A percentile compares a stretch with the other conserved stretches of the same genome.
These are phyloP conservation scores for Rhodosporidiobolus sp. DNA, from an alignment of 768 basidiomycete species.

Conservation along the genomic window DNA sequence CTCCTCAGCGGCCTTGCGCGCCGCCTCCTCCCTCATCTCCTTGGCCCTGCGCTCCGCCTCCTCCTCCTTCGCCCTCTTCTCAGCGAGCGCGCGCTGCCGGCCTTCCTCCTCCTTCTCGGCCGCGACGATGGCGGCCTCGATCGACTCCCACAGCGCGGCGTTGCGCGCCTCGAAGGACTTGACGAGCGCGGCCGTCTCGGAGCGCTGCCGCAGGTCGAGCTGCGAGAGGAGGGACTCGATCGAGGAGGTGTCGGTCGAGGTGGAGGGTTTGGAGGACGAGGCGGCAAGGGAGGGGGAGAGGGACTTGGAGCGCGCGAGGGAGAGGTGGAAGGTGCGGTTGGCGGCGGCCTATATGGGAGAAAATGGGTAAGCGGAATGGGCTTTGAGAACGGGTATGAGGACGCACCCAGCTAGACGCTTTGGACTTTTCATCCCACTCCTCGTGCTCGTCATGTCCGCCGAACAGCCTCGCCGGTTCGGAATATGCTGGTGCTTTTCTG, in stretches of 20 bases:
- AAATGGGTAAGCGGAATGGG: too few species aligned
- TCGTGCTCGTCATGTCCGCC: conserved; percentile 23
- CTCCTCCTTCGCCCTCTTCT: conserved; percentile 18
- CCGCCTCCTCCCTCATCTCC: conserved; percentile 25
- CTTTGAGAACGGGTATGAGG: too few species aligned
- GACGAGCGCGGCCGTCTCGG: conserved; percentile 16
- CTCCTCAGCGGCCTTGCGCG: conserved; percentile 3
- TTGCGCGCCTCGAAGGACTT: conserved; percentile 34
- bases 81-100: conserved; percentile 15
- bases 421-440: conserved; percentile 22
- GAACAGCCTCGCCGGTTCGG: background rate
- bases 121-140: conserved; percentile 26
- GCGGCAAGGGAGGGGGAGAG: conserved; percentile 3
- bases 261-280: background rate
- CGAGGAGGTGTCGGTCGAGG: conserved; percentile 1
- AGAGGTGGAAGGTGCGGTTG: conserved; percentile 35
- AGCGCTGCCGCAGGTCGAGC: conserved; percentile 21
- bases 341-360: conserved; percentile 29
- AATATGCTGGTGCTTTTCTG: conserved; percentile 9
- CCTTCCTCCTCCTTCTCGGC: conserved; percentile 30
- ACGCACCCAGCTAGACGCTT: conserved; percentile 27
- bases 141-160: conserved; percentile 34
- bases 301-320: conserved; percentile 24
- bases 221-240: conserved; percentile 30
- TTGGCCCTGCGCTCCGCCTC: conserved; percentile 19